These are phyloP conservation scores for Penicillium polonicum DNA, from an alignment of 2,329 filamentous ascomycete species.

Conservation along the genomic window DNA sequence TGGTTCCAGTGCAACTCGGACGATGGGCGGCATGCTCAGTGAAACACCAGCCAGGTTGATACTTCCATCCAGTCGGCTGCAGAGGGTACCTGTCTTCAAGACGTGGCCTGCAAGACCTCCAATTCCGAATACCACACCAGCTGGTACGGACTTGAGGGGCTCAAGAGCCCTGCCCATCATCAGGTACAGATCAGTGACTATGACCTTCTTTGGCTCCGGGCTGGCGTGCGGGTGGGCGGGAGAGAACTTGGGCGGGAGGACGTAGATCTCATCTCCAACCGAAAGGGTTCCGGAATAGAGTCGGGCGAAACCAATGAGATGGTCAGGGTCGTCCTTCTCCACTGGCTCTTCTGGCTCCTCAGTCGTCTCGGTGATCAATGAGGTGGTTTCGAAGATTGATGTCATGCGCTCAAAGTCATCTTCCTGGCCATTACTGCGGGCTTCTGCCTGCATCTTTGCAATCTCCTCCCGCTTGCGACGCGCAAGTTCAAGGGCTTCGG, in stretches of 20 bases:
- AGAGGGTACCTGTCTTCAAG: slow-evolving; percentile 93
- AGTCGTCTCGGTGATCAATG: slow-evolving; percentile 53
- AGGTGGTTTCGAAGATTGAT: slow-evolving; percentile 60
- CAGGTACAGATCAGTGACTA: slow-evolving; percentile 84
- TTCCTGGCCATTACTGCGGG: slow-evolving; percentile 37
- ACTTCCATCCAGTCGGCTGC: slow-evolving; percentile 79
- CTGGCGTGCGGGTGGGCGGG: slow-evolving; percentile 70
- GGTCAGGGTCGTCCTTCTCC: slow-evolving; percentile 71
- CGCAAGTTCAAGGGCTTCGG: slow-evolving; percentile 85
- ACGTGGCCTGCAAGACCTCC: slow-evolving; percentile 88
- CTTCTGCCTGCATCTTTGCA: slow-evolving; percentile 69
- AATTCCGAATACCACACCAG: slow-evolving; percentile 93
- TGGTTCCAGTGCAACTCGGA: slow-evolving; percentile 92
- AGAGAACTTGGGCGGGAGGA: slow-evolving; percentile 89
- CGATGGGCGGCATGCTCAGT: slow-evolving; percentile 82
- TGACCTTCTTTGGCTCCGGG: slow-evolving; percentile 77
- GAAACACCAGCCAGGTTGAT: slow-evolving; percentile 87
- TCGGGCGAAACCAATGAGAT: slow-evolving; percentile 89
- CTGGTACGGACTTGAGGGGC: slow-evolving; percentile 77
- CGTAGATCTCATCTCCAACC: slow-evolving; percentile 87
- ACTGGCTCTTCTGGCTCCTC: slow-evolving; percentile 52
- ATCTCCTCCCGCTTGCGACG: slow-evolving; percentile 87
- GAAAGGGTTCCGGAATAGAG: slow-evolving; percentile 88
- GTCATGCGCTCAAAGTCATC: slow-evolving; percentile 58
- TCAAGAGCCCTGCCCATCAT: slow-evolving; percentile 93